phyloP scores from a whole-genome alignment of 1,284 basidiomycete species.

The Puccinia polysora region DNA sequence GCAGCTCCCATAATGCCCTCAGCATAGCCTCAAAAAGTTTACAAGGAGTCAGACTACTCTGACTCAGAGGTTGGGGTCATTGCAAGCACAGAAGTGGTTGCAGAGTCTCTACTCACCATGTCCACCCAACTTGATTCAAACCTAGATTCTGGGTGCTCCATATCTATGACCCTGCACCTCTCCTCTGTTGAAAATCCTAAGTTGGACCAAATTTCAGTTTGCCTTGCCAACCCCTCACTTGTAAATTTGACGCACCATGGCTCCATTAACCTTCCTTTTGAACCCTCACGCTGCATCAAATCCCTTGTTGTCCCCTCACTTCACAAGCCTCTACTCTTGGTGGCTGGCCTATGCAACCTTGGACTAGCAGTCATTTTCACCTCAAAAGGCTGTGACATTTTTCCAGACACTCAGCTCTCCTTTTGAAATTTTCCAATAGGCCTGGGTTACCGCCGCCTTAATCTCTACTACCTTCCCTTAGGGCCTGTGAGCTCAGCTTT shows the following conservation, averaged over 20 bases:
- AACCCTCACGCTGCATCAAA: neutral
- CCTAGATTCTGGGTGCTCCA: conserved; percentile 17
- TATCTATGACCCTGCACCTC: conserved; percentile 18
- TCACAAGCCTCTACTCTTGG: conserved; percentile 9
- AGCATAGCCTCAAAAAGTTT: too few species aligned
- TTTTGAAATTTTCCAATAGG: neutral
- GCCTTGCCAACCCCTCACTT: neutral
- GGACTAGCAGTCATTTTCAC: conserved; percentile 5
- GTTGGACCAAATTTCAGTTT: neutral
- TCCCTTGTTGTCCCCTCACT: neutral
- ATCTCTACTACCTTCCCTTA: conserved; percentile 2
- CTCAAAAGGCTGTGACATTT: neutral
- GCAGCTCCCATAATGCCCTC: too few species aligned
- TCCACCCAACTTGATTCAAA: neutral
- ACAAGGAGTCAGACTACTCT: conserved; percentile 1
- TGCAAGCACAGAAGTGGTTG: neutral
- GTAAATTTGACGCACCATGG: conserved; percentile 1
- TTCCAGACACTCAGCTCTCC: neutral
- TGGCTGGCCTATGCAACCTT: neutral
- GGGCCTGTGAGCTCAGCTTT: neutral
- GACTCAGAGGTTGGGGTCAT: neutral
- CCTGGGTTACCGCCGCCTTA: neutral
- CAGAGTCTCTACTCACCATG: neutral
- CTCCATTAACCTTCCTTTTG: neutral
- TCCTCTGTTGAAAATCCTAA: neutral